Evolutionary conservation across 2,329 filamentous ascomycete species (phyloP), one percentile per base, ranked within the genome.

Genomic region (Raffaelea albimanens): DNA sequence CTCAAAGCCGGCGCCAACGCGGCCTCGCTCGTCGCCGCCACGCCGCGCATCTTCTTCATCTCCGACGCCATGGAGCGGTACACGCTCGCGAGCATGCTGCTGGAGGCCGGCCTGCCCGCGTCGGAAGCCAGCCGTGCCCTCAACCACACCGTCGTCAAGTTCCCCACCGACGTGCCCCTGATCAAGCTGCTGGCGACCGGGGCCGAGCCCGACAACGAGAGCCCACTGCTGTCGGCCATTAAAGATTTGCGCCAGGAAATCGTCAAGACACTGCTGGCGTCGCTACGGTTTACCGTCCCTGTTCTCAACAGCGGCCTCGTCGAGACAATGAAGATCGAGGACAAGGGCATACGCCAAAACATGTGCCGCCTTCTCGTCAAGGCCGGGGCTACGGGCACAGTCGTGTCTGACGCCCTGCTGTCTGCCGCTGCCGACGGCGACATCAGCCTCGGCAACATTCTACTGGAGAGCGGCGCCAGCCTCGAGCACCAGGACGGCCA

Each of bases 371-470:
- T 64, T 3, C 61, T 80, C 5, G 55, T 78, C 0, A 63, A 63
- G 39, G 66, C 67, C 2, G 74, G 74, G 2, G 67, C 75, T 0
- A 66, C 69, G 0, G 63, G 67, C 0, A 58, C 67, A 1, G 64
- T 65, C 1, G 66, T 77, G 0, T 76, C 73, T 0, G 67, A 70
- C 18, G 73, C 73, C 0, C 58, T 80, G 1, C 60, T 78, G 1
- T 59, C 67, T 1, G 75, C 75, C 1, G 72, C 75, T 1, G 63
- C 70, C 0, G 73, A 78, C 18, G 73, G 73, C 1, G 76, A 80
- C 51, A 50, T 77, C 9, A 61, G 65, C 8, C 67, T 79, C 2
- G 72, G 73, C 16, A 67, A 67, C 25, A 59, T 76, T 2, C 64
- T 80, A 8, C 67, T 79, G 44, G 61, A 67, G 9, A 65, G 76